These are phyloP conservation scores for Penicillium odoratum DNA, from an alignment of 495 filamentous ascomycete species.

Conservation along the genomic window DNA sequence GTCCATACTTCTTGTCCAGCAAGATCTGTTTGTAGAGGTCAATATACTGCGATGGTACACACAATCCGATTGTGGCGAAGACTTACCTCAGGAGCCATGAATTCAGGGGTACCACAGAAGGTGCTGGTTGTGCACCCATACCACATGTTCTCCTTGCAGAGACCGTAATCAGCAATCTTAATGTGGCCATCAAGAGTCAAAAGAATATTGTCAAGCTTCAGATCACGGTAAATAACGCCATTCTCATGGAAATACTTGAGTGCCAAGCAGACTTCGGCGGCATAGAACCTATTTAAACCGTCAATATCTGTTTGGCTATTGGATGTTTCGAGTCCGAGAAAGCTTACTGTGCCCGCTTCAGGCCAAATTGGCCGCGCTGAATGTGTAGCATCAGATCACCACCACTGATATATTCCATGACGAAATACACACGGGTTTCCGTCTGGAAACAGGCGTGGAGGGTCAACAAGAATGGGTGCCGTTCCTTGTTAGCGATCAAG, in stretches of 20 bases:
- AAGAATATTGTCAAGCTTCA: constrained; percentile 99
- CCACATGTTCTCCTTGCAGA: constrained; percentile 99
- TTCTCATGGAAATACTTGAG: constrained; percentile 99
- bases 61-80: background rate
- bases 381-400: constrained; percentile 99
- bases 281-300: constrained; percentile 77
- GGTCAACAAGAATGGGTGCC: constrained; percentile 93
- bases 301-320: background rate
- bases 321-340: background rate
- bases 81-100: constrained; percentile 96
- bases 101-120: constrained; percentile 98
- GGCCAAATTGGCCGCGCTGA: constrained; percentile 92
- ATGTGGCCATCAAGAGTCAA: constrained; percentile 96
- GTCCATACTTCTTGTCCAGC: constrained; percentile 96
- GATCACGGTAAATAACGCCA: constrained; percentile 97
- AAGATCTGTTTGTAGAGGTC: constrained; percentile 65
- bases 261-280: constrained; percentile 93
- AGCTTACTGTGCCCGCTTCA: constrained; percentile 91
- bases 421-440: constrained; percentile 97
- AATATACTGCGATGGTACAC: background rate
- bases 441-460: constrained; percentile 99
- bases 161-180: constrained; percentile 97
- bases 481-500: constrained; percentile 95
- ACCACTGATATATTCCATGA: constrained; percentile 99
- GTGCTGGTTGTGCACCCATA: constrained; percentile 96